Evolutionary conservation across 2,329 filamentous ascomycete genomes (phyloP), one percentile per base, ranked within the genome.

Genomic region (Claviceps maximensis): DNA sequence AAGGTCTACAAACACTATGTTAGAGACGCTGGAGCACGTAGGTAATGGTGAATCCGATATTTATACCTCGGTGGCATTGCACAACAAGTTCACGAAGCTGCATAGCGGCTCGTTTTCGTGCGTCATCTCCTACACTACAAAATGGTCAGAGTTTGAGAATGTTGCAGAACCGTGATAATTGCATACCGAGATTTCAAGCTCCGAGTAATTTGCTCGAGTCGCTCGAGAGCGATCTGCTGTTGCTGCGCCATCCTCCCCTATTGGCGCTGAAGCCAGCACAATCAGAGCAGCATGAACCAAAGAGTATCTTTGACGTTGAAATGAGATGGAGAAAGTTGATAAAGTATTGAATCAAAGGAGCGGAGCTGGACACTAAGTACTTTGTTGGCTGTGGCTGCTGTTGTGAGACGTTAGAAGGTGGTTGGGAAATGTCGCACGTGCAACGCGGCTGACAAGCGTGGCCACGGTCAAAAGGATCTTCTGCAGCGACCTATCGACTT

Each of bases 21-120:
- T 36, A 55, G 51, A 19, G 13, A 42, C 23, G n/a, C n/a, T 38
- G 13, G 19, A 17, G 15, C n/a, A 21, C 21, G 38, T 8, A 13
- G 27, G 15, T 19, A 13, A 27, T 33, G 36, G 25, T 25, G 45
- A n/a, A 25, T 13, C 27, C 23, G 29, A 19, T 36, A 21, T 33
- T 47, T 44, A 27, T 61, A 80, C 78, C 78, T 73, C 78, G 71
- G 58, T 80, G 76, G 58, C 75, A 79, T 13, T 75, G 65, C 10
- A 68, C 69, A 17, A 82, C 77, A 46, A 81, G 69, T 53, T 81
- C 77, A 56, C 75, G 71, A 51, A 82, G 69, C 64, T 79, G 73
- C 46, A 69, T 64, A 40, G 78, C 78, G 19, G 75, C 73, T 59
- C 77, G 71, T 60, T 76, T 76, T 54, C 76, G 70, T 47, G 71